Base-by-base conservation (phyloP, 176 grass and related monocot species). In the Rhynchospora pubera region DNA sequence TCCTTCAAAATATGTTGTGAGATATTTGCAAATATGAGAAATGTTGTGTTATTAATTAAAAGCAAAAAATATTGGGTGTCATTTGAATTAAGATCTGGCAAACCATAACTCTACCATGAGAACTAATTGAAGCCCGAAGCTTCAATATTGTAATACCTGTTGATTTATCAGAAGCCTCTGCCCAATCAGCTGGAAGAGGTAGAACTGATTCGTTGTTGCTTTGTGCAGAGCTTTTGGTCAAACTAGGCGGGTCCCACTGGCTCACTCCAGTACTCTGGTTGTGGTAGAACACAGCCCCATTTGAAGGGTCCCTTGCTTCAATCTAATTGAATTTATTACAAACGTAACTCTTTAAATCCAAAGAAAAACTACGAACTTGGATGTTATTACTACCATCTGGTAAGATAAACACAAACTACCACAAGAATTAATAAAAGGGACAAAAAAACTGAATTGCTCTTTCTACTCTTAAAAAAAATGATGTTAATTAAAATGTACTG, bases 141-240 rank as follows among this genome's bases (percentile, higher is more conserved):
- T 46, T 46, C 10, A 9, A 70, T 46, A 70, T 15, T 86, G 6
- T 59, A 48, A 13, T 53, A 94, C 92, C 90, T 90, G 95, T 94
- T 82, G 89, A 91, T 89, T 63, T 48, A 75, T 99, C 91, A 74
- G 88, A 39, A 70, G 92, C 82, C 80, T 93, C 96, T 82, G 88
- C 90, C 96, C 96, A 95, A 86, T 93, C 88, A 65, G 90, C 83
- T 88, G 91, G 91, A 46, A 95, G 89, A 13, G 87, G 84, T 91
- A 85, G 64, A 51, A 83, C 45, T 68, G 61, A 13, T 81, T 81
- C 58, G 2, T 48, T 63, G 12, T 43, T 66, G 85, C 56, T 53
- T 84, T 84, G 66, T 73, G 30, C 88, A 80, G 85, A 86, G 85
- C 79, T 79, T 30, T 81, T 57, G 69, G 56, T 73, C 80, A 28